A percentile compares a stretch with the other conserved stretches of the same genome.
phyloP scores from a whole-genome alignment of 148 eudicot genomes.

The Camellia sinensis region DNA sequence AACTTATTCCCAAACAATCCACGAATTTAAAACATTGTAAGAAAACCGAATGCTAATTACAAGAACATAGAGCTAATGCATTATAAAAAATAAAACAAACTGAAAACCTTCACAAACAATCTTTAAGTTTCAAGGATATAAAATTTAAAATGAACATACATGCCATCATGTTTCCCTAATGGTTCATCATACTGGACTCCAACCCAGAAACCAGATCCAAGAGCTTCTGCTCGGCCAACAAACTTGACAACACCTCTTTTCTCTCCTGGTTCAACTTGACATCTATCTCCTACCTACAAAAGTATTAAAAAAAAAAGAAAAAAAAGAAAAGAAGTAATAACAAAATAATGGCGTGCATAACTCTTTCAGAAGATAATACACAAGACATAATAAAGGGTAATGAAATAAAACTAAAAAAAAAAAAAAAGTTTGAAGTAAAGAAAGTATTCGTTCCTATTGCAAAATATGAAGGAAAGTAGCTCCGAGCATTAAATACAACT shows the following conservation, averaged over 20 bases:
- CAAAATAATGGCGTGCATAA: background rate
- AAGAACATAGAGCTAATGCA: background rate
- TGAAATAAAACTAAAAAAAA: background rate
- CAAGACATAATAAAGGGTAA: background rate
- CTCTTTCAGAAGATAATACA: background rate
- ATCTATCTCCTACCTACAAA: slow-evolving; percentile 86
- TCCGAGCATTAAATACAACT: background rate
- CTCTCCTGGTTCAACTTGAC: slow-evolving; percentile 94
- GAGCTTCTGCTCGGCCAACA: slow-evolving; percentile 81
- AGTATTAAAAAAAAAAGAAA: slow-evolving; percentile 11
- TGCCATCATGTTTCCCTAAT: slow-evolving; percentile 91
- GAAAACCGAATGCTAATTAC: background rate
- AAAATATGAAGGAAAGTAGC: background rate
- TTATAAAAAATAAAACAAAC: too few species aligned
- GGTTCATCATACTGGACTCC: slow-evolving; percentile 97
- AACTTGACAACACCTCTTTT: slow-evolving; percentile 86
- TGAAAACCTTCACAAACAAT: background rate
- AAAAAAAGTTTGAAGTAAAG: background rate
- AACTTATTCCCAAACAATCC: background rate
- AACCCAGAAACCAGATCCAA: slow-evolving; percentile 90
- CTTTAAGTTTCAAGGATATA: background rate
- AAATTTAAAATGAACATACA: slow-evolving; percentile 44
- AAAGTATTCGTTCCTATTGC: background rate
- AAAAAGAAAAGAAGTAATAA: background rate
- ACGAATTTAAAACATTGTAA: background rate